Evolutionary conservation across 768 basidiomycete species (phyloP), one percentile per base, ranked within the genome.

Genomic region (Boletus eberwhitei): DNA sequence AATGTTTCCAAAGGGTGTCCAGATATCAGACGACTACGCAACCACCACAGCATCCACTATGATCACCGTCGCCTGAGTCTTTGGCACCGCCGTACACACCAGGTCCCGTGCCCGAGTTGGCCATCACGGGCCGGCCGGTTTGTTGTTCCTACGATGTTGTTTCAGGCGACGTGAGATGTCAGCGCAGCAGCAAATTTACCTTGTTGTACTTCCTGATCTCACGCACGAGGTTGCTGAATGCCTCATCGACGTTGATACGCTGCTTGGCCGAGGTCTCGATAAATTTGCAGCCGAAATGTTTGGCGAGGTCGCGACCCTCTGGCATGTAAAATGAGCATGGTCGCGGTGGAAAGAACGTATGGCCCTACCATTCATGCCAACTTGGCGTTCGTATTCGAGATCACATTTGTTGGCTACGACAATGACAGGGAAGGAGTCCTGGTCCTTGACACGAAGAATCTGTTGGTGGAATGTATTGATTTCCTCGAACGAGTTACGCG

Each of bases 371-470:
- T 93, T 91, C 81, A 88, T 88, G 69, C 92, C 92, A 26, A 98
- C 96, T 72, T 98, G 95, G 52, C 96, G 83, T 72, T 98, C 96
- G 67, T 88, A 94, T 68, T 94, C 95, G 63, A 96, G 76, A 72
- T 98, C 96, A 65, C 89, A 90, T 75, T 98, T 98, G 79, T 98
- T 98, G n/a, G 93, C 96, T 9, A 97, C 93, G 51, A 98, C 85
- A 55, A 98, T 90, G 64, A 96, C 89, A 17, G 96, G 96, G 80
- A 98, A 93, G 7, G 84, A 82, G 67, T 97, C 95, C 69, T 90
- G 90, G 72, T 98, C 96, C 74, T 98, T 98, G 54, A 98, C 96
- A 52, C 96, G 85, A 32, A 95, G 80, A 58, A 98, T 97, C 68
- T 98, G 95, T 67, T 94, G 91, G 67, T 94, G 90, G 83, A 98